Conservation (phyloP, 371 early-diverging fungal genomes). For the Mycotypha africana region DNA sequence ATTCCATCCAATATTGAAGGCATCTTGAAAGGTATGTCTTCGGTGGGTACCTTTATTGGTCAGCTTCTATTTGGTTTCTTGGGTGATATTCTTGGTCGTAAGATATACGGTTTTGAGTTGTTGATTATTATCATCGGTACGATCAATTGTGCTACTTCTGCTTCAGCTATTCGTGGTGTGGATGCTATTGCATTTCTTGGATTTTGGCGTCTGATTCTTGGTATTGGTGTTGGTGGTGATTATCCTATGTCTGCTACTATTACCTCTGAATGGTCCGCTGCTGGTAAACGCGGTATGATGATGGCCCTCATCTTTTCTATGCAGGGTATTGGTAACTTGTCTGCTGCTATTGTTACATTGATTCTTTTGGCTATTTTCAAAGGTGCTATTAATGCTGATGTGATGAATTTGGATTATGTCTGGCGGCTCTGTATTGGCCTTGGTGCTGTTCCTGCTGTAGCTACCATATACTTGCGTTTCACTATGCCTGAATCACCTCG, state of each 20-base stretch:
- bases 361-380: constrained; percentile 71
- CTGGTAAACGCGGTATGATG: constrained; percentile 65
- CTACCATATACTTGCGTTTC: constrained; percentile 83
- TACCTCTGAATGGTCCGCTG: constrained; percentile 82
- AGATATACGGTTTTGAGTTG: constrained; percentile 84
- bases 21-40: constrained; percentile 77
- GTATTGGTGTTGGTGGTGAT: constrained; percentile 86
- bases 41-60: constrained; percentile 79
- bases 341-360: constrained; percentile 68
- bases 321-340: constrained; percentile 88
- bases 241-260: constrained; percentile 83
- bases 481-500: constrained; percentile 94
- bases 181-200: constrained; percentile 67
- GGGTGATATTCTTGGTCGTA: constrained; percentile 80
- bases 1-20: constrained; percentile 63
- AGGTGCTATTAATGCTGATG: constrained; percentile 52
- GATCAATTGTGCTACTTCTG: constrained; percentile 75
- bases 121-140: constrained; percentile 76
- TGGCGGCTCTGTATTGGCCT: constrained; percentile 83
- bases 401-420: constrained; percentile 71
- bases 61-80: constrained; percentile 85
- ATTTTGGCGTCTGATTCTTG: constrained; percentile 80
- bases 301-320: constrained; percentile 82
- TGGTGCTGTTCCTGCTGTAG: constrained; percentile 80
- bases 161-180: constrained; percentile 61